Evolutionary conservation across 371 early-diverging fungal genomes (phyloP).

Genomic region (Circinella minor): DNA sequence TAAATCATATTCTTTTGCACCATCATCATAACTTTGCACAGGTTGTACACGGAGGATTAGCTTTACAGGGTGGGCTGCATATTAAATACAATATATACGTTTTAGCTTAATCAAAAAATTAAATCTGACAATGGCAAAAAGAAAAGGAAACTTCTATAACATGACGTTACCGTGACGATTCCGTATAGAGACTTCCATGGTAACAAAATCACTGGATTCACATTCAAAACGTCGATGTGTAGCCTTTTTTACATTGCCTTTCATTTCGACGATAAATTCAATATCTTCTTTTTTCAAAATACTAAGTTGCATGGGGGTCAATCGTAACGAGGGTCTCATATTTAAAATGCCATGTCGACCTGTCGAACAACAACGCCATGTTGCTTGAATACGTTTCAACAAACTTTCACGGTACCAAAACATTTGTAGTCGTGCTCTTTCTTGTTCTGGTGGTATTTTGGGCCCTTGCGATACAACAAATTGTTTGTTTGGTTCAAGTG

Average conservation of each 20-base stretch:
- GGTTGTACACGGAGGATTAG: conserved; percentile 67
- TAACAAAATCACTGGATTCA: conserved; percentile 54
- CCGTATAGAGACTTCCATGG: conserved; percentile 52
- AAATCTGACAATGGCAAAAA: too few species aligned
- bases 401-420: conserved; percentile 85
- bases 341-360: conserved; percentile 58
- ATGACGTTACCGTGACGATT: conserved; percentile 47
- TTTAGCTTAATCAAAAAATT: too few species aligned
- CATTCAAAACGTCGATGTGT: conserved; percentile 52
- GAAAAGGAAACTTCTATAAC: too few species aligned
- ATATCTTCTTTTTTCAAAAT: conserved; percentile 66
- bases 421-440: conserved; percentile 57
- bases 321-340: conserved; percentile 53
- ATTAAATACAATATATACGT: too few species aligned
- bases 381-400: conserved; percentile 57
- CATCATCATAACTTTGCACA: conserved; percentile 69
- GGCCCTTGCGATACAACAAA: conserved; percentile 72
- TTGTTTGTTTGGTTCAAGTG: conserved; percentile 74
- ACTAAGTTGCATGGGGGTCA: conserved; percentile 54
- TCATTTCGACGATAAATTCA: conserved; percentile 52
- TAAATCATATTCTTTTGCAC: conserved; percentile 68
- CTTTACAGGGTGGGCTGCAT: conserved; percentile 53
- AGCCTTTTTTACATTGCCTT: conserved; percentile 27
- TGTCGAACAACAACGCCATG: conserved; percentile 50
- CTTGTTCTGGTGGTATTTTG: conserved; percentile 52